phyloP scores from a whole-genome alignment of 2,329 filamentous ascomycete species.

The Ceratocystis smalleyi region DNA sequence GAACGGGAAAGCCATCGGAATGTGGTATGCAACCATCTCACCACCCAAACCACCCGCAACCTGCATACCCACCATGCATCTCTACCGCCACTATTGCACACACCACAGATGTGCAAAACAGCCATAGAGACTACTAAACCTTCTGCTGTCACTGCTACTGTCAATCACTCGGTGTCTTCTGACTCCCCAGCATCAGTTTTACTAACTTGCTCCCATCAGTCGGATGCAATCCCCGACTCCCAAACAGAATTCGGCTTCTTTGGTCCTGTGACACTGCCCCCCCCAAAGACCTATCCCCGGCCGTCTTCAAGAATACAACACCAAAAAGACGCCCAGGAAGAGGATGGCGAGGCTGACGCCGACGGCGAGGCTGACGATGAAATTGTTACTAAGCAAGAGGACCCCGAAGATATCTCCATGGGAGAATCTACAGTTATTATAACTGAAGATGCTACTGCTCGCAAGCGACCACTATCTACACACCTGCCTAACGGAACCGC shows the following conservation, averaged over 20 bases:
- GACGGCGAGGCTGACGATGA: conserved; percentile 16
- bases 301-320: conserved; percentile 2
- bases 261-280: conserved; percentile 28
- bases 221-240: background rate
- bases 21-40: conserved; percentile 29
- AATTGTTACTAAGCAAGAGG: conserved; percentile 15
- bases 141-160: background rate
- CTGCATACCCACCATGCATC: background rate
- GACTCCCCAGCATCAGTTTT: background rate
- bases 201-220: conserved; percentile 1
- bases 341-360: conserved; percentile 26
- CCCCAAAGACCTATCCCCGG: conserved; percentile 1
- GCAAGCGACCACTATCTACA: conserved; percentile 15
- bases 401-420: conserved; percentile 14
- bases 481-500: conserved; percentile 8
- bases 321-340: conserved; percentile 18
- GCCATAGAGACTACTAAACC: background rate
- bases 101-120: background rate
- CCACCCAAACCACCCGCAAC: background rate
- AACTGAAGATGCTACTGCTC: conserved; percentile 9
- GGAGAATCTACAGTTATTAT: conserved; percentile 4
- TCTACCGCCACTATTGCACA: background rate
- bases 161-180: background rate
- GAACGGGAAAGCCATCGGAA: conserved; percentile 39
- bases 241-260: conserved; percentile 32